Conservation (phyloP, 2,329 filamentous ascomycete genomes). For the Claviceps pazoutovae region DNA sequence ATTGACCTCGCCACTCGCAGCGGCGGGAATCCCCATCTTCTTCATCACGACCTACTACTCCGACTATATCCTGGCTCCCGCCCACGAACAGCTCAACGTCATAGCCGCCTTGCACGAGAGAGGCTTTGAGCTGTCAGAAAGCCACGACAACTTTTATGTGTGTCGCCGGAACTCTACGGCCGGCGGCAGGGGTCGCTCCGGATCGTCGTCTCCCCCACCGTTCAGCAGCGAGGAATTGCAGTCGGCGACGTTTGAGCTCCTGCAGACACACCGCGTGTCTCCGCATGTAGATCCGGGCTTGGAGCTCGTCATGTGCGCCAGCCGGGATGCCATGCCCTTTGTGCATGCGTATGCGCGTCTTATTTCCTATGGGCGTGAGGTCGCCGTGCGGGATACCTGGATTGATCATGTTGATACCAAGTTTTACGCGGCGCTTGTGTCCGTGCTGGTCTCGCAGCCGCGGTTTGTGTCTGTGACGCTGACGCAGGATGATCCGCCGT, state of each 20-base stretch:
- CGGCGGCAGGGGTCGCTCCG: conserved; percentile 32
- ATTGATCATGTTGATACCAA: conserved; percentile 47
- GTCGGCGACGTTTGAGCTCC: conserved; percentile 64
- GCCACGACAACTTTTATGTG: conserved; percentile 53
- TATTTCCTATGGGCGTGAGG: conserved; percentile 21
- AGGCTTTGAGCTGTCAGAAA: conserved; percentile 73
- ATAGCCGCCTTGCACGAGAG: conserved; percentile 61
- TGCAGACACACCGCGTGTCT: conserved; percentile 62
- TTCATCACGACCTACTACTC: conserved; percentile 98
- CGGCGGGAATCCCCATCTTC: conserved; percentile 91
- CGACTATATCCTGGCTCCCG: conserved; percentile 87
- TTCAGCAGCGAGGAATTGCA: conserved; percentile 69
- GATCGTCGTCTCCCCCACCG: conserved; percentile 53
- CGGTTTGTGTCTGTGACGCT: conserved; percentile 62
- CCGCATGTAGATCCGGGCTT: conserved; percentile 57
- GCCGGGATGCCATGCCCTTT: conserved; percentile 34
- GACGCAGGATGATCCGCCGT: conserved; percentile 60
- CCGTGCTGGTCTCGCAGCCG: conserved; percentile 46
- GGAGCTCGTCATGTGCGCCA: conserved; percentile 71
- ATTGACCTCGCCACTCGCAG: conserved; percentile 74
- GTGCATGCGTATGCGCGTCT: conserved; percentile 24
- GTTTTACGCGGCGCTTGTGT: conserved; percentile 48
- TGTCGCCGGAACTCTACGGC: conserved; percentile 18
- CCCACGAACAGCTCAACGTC: conserved; percentile 58
- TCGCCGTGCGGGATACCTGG: conserved; percentile 29